A percentile compares a stretch with the other conserved stretches of the same genome.
phyloP scores from a whole-genome alignment of 192 early-diverging fungal genomes.

The Pilobolus umbonatus region DNA sequence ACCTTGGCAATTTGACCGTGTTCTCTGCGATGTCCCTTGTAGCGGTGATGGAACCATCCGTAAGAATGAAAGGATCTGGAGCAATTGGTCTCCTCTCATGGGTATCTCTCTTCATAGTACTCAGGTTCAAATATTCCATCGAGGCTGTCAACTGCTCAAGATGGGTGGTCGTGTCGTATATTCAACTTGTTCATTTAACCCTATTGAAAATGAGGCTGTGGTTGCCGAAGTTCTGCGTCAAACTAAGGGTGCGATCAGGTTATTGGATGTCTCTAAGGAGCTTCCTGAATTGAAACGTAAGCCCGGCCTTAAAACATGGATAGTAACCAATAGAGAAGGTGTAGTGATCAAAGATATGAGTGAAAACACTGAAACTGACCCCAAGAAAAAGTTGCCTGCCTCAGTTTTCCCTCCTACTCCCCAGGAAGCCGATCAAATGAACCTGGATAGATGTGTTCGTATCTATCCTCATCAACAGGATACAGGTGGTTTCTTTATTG shows the following conservation, averaged over 20 bases:
- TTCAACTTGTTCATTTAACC: constrained; percentile 98
- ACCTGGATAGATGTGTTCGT: constrained; percentile 77
- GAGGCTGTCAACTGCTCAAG: constrained; percentile 84
- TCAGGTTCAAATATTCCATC: constrained; percentile 84
- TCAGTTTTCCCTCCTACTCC: constrained; percentile 56
- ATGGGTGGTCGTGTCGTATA: constrained; percentile 92
- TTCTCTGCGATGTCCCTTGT: constrained; percentile 96
- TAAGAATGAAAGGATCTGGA: constrained; percentile 94
- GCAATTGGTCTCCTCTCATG: constrained; percentile 70
- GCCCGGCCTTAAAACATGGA: constrained; percentile 85
- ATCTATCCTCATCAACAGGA: constrained; percentile 93
- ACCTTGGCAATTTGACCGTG: constrained; percentile 83
- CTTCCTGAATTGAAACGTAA: constrained; percentile 76
- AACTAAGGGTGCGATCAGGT: constrained; percentile 61
- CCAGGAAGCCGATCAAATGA: constrained; percentile 48
- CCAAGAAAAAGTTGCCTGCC: constrained; percentile 44
- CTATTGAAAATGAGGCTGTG: constrained; percentile 96
- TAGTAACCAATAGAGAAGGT: constrained; percentile 74
- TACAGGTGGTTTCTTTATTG: constrained; percentile 98
- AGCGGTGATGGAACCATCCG: constrained; percentile 96
- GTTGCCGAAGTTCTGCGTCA: constrained; percentile 75
- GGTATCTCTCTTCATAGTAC: constrained; percentile 78
- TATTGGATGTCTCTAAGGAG: constrained; percentile 84
- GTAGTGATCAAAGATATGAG: constrained; percentile 42
- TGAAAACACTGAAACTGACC: constrained; percentile 37